phyloP scores from a whole-genome alignment of 2,329 filamentous ascomycete genomes.

The Neodidymelliopsis sp. region DNA sequence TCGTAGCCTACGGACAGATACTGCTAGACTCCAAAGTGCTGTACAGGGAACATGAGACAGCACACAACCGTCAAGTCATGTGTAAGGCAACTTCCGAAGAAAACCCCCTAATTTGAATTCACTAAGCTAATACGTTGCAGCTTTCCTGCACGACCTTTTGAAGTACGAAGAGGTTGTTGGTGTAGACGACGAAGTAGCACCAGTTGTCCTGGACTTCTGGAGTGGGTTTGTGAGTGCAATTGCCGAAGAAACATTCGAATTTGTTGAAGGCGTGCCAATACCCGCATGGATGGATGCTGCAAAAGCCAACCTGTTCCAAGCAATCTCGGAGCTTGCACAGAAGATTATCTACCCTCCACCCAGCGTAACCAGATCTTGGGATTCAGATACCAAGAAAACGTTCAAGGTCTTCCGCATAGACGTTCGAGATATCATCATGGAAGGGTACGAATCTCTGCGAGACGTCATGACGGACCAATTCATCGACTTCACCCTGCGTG shows the following conservation, averaged over 20 bases:
- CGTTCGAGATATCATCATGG: slow-evolving; percentile 78
- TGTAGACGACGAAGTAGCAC: slow-evolving; percentile 77
- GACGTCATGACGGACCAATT: slow-evolving; percentile 56
- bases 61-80: slow-evolving; percentile 45
- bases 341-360: slow-evolving; percentile 73
- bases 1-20: slow-evolving; percentile 47
- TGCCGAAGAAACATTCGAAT: slow-evolving; percentile 60
- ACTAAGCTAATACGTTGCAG: slow-evolving; percentile 25
- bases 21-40: slow-evolving; percentile 42
- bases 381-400: slow-evolving; percentile 69
- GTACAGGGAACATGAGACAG: slow-evolving; percentile 58
- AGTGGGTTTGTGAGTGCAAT: slow-evolving; percentile 74
- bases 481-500: slow-evolving; percentile 53
- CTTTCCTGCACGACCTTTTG: slow-evolving; percentile 69
- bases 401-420: slow-evolving; percentile 80
- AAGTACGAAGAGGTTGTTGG: slow-evolving; percentile 71
- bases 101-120: no score
- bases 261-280: slow-evolving; percentile 43
- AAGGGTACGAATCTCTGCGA: slow-evolving; percentile 67
- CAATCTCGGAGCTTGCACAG: slow-evolving; percentile 70
- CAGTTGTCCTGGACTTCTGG: slow-evolving; percentile 82
- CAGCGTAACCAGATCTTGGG: slow-evolving; percentile 69
- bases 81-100: slow-evolving; percentile 43
- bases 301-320: slow-evolving; percentile 67
- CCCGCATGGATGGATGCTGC: slow-evolving; percentile 66